phyloP scores from a whole-genome alignment of 768 basidiomycete species.

The Phlegmacium glaucopus region DNA sequence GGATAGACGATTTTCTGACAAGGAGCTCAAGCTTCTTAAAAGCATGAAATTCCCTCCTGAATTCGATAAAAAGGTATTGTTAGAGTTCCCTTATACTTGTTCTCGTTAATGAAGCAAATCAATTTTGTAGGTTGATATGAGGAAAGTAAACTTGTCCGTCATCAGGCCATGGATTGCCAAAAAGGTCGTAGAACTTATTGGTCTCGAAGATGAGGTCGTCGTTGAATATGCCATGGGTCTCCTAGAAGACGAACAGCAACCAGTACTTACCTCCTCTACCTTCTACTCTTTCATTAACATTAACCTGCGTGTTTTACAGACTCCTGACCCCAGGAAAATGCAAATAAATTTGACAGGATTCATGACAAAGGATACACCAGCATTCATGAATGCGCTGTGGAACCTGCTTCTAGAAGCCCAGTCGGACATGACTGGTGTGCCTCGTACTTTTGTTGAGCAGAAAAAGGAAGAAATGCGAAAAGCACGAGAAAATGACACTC shows the following conservation, averaged over 20 bases:
- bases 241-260: constrained; percentile 79
- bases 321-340: constrained; percentile 92
- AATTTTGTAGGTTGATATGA: constrained; percentile 75
- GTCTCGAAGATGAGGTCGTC: constrained; percentile 96
- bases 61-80: constrained; percentile 73
- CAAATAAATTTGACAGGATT: constrained; percentile 95
- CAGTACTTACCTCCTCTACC: constrained; percentile 46
- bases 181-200: constrained; percentile 85
- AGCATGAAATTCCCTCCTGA: constrained; percentile 86
- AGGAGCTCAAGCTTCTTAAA: constrained; percentile 87
- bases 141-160: constrained; percentile 90
- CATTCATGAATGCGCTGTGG: constrained; percentile 91
- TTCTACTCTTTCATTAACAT: not conserved
- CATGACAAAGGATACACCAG: constrained; percentile 78
- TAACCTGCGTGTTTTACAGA: constrained; percentile 36
- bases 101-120: not conserved
- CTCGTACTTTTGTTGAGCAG: constrained; percentile 84
- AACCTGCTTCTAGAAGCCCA: constrained; percentile 91
- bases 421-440: constrained; percentile 82
- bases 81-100: not conserved
- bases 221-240: constrained; percentile 96
- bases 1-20: constrained; percentile 92
- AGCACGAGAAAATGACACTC: constrained; percentile 58
- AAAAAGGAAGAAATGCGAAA: constrained; percentile 91
- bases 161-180: constrained; percentile 95